Percentiles rank a stretch among this genome's conserved stretches.
Evolutionary conservation across 805 yeast genomes (phyloP).

Genomic region (Candida oleophila): DNA sequence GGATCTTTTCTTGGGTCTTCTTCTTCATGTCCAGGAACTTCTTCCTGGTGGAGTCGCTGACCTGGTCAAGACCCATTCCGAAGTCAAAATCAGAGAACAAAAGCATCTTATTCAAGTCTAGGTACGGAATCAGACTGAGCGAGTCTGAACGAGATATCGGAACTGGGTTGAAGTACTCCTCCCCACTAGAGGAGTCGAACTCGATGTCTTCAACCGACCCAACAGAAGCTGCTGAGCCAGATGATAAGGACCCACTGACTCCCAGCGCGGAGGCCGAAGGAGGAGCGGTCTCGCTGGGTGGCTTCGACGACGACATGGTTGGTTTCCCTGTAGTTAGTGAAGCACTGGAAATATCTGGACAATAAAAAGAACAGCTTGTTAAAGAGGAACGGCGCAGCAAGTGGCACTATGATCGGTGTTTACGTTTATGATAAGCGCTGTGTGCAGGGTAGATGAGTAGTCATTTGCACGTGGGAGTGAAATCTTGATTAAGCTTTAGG

Average conservation of each 20-base stretch:
- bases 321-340: no score
- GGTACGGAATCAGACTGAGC: slow-evolving; percentile 25
- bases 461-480: background rate
- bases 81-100: slow-evolving; percentile 44
- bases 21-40: slow-evolving; percentile 34
- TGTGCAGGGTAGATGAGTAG: background rate
- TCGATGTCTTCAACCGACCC: background rate
- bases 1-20: slow-evolving; percentile 31
- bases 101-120: slow-evolving; percentile 37
- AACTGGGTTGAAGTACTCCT: background rate
- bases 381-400: background rate
- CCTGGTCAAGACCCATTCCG: slow-evolving; percentile 36
- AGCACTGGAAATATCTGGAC: no score
- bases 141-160: slow-evolving; percentile 20
- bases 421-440: background rate
- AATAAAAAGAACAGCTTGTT: no score
- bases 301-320: background rate
- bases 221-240: background rate
- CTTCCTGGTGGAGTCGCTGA: slow-evolving; percentile 35
- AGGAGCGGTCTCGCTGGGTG: background rate
- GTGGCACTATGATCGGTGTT: background rate
- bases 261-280: no score
- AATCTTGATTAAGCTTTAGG: no score
- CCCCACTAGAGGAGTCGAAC: background rate
- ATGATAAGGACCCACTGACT: background rate